These are phyloP conservation scores for Mangifera indica DNA, from an alignment of 345 rosid species.

Conservation along the genomic window DNA sequence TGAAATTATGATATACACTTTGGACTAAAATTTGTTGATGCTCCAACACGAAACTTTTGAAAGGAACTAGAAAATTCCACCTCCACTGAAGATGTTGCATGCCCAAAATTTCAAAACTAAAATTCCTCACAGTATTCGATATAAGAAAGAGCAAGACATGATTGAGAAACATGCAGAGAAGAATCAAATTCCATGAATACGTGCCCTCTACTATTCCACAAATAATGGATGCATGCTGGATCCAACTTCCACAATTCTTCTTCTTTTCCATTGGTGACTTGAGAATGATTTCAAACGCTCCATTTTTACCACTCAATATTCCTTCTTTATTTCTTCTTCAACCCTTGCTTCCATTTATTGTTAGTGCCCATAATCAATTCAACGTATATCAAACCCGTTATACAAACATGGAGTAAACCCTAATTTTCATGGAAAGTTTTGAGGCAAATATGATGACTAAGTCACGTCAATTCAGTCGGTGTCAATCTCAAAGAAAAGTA, in stretches of 20 bases:
- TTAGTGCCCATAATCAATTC: background rate
- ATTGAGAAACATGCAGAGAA: background rate
- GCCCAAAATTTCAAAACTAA: conserved; percentile 20
- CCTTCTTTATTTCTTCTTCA: background rate
- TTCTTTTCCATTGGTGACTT: conserved; percentile 20
- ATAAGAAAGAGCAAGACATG: conserved; percentile 10
- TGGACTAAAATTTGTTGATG: background rate
- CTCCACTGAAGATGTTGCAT: conserved; percentile 10
- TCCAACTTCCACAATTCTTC: conserved; percentile 15
- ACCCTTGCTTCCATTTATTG: background rate
- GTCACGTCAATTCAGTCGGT: background rate
- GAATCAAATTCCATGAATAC: background rate
- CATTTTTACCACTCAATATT: conserved; percentile 14
- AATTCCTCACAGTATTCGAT: conserved; percentile 8
- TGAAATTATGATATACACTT: background rate
- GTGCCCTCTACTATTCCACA: conserved; percentile 12
- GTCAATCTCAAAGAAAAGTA: background rate
- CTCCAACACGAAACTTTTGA: conserved; percentile 1
- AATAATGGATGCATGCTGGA: conserved; percentile 18
- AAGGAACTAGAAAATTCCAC: background rate
- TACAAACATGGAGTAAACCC: background rate
- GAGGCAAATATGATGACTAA: background rate
- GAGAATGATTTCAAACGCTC: conserved; percentile 27
- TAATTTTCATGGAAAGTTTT: background rate
- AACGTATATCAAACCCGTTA: background rate